Base-by-base conservation (phyloP, 257 asterid species). In the Plantago elongata region DNA sequence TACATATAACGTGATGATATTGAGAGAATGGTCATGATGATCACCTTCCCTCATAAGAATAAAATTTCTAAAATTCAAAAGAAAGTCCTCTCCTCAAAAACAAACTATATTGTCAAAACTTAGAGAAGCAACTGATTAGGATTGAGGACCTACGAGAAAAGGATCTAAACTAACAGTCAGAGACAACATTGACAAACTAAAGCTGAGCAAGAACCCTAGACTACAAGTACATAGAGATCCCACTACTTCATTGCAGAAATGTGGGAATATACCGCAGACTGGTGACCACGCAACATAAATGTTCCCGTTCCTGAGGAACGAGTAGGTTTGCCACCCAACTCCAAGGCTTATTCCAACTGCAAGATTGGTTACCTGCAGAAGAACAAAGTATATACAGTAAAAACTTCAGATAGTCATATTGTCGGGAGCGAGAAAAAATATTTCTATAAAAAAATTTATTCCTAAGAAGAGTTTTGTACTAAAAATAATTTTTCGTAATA, bases 321-420 rank as follows among this genome's bases (percentile, higher is more conserved):
- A 3, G 51, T 65, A 74, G 18, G 71, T 70, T 59, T 68, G 76
- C 83, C 83, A 78, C 7, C 72, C 77, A 3, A 62, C 69, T 51
- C 77, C 82, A 18, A 78, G 46, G 66, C 68, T 66, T 34, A 59
- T 7, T 1, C 70, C 55, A 13, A 52, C 54, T 37, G 68, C 8
- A 13, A 68, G 42, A 15, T 62, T 59, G 44, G 71, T 9, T 37
- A 73, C 52, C 80, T 78, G 60, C 66, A 44, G n/a, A 58, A 8
- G 40, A 5, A 7, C 40, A 3, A 34, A 34, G 40, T 3, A 34
- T 22, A 22, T 22, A n/a, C n/a, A n/a, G n/a, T n/a, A n/a, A n/a
- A n/a, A n/a, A n/a, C n/a, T n/a, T n/a, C n/a, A n/a, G n/a, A n/a
- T n/a, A n/a, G n/a, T n/a, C n/a, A n/a, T n/a, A n/a, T n/a, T n/a